Evolutionary conservation across 352 stramenopile genomes (phyloP), one percentile per base, ranked within the genome.

Genomic region (Globisporangium parvum): DNA sequence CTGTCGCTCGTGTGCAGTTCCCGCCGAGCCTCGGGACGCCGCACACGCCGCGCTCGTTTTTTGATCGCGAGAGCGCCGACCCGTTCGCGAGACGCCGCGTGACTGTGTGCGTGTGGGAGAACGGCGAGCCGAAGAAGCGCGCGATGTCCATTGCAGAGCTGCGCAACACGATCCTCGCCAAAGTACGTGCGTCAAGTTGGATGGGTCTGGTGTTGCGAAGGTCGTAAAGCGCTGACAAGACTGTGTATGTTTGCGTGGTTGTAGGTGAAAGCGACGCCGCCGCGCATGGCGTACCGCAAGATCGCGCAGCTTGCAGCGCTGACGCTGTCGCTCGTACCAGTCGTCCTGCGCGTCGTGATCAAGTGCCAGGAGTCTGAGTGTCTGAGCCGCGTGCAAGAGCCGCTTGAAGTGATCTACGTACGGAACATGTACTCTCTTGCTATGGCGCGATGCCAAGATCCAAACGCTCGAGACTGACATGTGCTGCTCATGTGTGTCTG

Each of bases 81-180:
- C 72, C 77, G 24, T 81, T 90, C 49, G 65, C 75, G 31, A 72
- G 77, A 47, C 75, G 83, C 45, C 78, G 79, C 23, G 75, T 93
- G 15, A 90, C 70, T 24, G 83, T 93, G 11, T 88, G 78, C 39
- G 73, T 93, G 0, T 93, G 83, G 83, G 80, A 90, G 58, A 69
- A 85, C 44, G 79, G 80, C 0, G 59, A 78, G 26, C 71, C 78
- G 6, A 73, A 73, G 20, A 93, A 93, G 62, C 72, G 75, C 39
- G 71, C 75, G n/a, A 90, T 93, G 80, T 82, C 83, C 3, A 86
- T 93, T 41, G 77, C 80, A 2, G 83, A 93, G 56, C 66, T 93
- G 47, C 80, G 83, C 28, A 87, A 83, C 70, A 85, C 77, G 53
- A 91, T 93, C 53, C 68, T 93, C 42, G 66, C 74, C 23, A 90